Evolutionary conservation across 208 protist species (phyloP), one percentile per base, ranked within the genome.

Genomic region (Leishmania tropica): DNA sequence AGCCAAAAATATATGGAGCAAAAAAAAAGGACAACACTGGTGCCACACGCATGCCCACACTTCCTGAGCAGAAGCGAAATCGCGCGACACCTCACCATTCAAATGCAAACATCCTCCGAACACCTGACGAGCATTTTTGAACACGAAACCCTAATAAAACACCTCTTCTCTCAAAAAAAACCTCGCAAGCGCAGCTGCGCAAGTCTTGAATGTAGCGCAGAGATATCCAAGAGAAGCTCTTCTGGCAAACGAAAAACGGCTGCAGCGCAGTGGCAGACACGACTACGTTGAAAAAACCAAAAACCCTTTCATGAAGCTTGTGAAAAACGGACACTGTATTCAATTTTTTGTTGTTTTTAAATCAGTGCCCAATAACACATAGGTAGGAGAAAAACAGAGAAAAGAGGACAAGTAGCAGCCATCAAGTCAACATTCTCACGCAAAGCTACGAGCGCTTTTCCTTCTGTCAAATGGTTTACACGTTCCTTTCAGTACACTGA

Each of bases 181-280:
- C 19, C 35, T 83, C 80, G 8, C 65, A 83, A 62, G 80, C 80
- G 45, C 80, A 83, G 40, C 45, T 78, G 0, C 75, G 48, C 1
- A 83, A n/a, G 15, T 56, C 73, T 35, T 83, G 80, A 54, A 74
- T 78, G 40, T 83, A 83, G 5, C 80, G 71, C 42, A 83, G 19
- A 1, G 80, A 83, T 0, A 83, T 0, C 80, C 73, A 83, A 0
- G 80, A 78, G 67, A 83, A 78, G 5, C n/a, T 65, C 6, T 71
- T 83, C 48, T 83, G 72, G 21, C 28, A 78, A 6, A 78, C 79
- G 8, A 72, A 31, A 47, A 83, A 42, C 15, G 73, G 73, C 31
- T 47, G 67, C 15, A 83, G 0, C 0, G 62, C 28, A 37, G 54
- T 45, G 0, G 80, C 40, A 45, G 80, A 83, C 8, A 78, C 64